These are phyloP conservation scores for Leccinum sublutescens DNA, from an alignment of 768 basidiomycete genomes.

Conservation along the genomic window DNA sequence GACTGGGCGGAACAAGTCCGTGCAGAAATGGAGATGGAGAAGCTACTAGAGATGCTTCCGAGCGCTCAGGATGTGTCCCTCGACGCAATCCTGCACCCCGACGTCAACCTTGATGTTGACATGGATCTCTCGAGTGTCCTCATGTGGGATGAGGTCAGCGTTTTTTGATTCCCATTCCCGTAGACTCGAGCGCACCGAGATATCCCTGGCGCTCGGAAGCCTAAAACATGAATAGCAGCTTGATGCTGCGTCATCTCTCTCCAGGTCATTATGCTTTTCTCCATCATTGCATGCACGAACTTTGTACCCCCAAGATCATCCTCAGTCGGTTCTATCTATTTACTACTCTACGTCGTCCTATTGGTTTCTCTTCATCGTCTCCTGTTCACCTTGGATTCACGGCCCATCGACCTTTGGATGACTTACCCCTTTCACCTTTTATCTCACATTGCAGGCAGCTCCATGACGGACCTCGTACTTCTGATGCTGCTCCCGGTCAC, in stretches of 20 bases:
- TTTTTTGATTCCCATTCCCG: conserved; percentile 18
- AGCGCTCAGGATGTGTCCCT: conserved; percentile 29
- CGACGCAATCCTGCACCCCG: conserved; percentile 22
- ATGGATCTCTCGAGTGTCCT: conserved; percentile 30
- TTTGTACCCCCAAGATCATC: conserved; percentile 16
- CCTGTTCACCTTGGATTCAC: conserved; percentile 1
- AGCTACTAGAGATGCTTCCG: conserved; percentile 54
- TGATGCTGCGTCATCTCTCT: conserved; percentile 9
- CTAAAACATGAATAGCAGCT: conserved; percentile 17
- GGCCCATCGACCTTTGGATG: neutral
- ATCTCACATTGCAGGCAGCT: neutral
- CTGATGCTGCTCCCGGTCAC: conserved; percentile 23
- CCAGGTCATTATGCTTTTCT: conserved; percentile 11
- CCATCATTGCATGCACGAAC: conserved; percentile 19
- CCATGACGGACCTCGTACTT: conserved; percentile 15
- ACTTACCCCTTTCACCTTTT: neutral
- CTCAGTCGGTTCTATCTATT: conserved; percentile 24
- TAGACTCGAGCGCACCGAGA: conserved; percentile 1
- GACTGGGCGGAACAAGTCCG: conserved; percentile 29
- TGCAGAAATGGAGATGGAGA: conserved; percentile 59
- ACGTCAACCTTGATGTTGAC: conserved; percentile 22
- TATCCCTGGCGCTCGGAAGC: conserved; percentile 8
- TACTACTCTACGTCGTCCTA: conserved; percentile 27
- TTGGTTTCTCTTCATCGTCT: conserved; percentile 18
- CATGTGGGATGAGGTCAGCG: conserved; percentile 30